Evolutionary conservation across 192 early-diverging fungal species (phyloP).

Genomic region (Physocladia obscura): DNA sequence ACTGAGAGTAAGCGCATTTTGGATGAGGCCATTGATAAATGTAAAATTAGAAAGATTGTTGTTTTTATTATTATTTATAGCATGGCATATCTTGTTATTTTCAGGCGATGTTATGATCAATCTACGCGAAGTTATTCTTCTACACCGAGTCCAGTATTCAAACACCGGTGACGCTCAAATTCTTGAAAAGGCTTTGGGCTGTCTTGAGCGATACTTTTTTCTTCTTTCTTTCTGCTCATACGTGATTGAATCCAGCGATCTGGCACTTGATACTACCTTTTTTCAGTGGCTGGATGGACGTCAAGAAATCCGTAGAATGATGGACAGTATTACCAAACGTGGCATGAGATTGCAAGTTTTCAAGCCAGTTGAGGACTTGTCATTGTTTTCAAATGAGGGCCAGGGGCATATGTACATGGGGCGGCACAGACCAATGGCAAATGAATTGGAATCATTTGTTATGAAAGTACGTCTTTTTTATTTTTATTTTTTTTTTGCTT

Average conservation of each 20-base stretch:
- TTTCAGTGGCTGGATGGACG: conserved; percentile 35
- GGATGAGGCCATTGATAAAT: conserved; percentile 56
- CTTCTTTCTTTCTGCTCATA: conserved; percentile 57
- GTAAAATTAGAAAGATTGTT: conserved; percentile 19
- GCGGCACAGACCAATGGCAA: conserved; percentile 28
- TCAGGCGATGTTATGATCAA: conserved; percentile 56
- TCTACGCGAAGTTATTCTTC: conserved; percentile 57
- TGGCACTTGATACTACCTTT: conserved; percentile 2
- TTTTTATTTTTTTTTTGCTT: conserved; percentile 12
- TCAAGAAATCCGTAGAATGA: conserved; percentile 56
- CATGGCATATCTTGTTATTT: background rate
- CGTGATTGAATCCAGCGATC: conserved; percentile 39
- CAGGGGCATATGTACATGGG: background rate
- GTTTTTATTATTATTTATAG: conserved; percentile 4
- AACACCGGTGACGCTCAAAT: conserved; percentile 31
- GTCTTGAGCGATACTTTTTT: conserved; percentile 62
- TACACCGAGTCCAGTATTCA: conserved; percentile 57
- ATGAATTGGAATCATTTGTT: conserved; percentile 55
- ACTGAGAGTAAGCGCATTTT: conserved; percentile 46
- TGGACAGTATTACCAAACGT: conserved; percentile 46
- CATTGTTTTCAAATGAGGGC: conserved; percentile 32
- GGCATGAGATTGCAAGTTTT: conserved; percentile 50
- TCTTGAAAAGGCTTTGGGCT: conserved; percentile 48
- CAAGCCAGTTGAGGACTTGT: conserved; percentile 61
- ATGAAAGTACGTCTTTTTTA: conserved; percentile 48